phyloP scores from a whole-genome alignment of 192 early-diverging fungal genomes.

The Mortierella claussenii region DNA sequence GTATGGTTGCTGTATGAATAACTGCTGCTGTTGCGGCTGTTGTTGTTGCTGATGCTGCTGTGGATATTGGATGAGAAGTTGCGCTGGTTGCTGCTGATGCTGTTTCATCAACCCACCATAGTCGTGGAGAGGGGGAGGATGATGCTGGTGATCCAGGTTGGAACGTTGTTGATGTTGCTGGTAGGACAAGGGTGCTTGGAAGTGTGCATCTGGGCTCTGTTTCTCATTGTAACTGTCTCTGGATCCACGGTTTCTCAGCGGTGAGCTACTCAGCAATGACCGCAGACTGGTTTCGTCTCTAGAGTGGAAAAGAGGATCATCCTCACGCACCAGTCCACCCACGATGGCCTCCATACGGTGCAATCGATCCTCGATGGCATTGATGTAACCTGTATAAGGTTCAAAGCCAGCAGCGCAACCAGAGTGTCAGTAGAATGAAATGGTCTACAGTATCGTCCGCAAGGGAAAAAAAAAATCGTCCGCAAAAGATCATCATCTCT shows the following conservation, averaged over 20 bases:
- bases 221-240: constrained; percentile 11
- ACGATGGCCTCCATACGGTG: constrained; percentile 78
- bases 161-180: constrained; percentile 7
- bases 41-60: constrained; percentile 24
- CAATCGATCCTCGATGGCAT: constrained; percentile 81
- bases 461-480: too few species aligned
- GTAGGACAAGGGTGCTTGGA: constrained; percentile 1
- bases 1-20: constrained; percentile 6
- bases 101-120: constrained; percentile 14
- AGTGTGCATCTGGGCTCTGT: neutral
- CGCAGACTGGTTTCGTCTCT: constrained; percentile 4
- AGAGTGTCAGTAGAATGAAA: too few species aligned
- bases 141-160: constrained; percentile 24
- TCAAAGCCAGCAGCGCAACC: neutral
- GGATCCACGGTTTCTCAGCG: constrained; percentile 4
- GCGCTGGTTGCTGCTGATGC: constrained; percentile 26
- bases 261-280: neutral
- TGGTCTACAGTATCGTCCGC: too few species aligned
- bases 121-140: constrained; percentile 25
- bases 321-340: constrained; percentile 61
- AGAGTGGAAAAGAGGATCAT: constrained; percentile 35
- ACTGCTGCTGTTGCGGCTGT: constrained; percentile 22
- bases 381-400: constrained; percentile 74
- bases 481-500: too few species aligned
- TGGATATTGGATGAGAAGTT: constrained; percentile 5